phyloP scores from a whole-genome alignment of 1,284 basidiomycete genomes.

The Cryptococcus sp. region DNA sequence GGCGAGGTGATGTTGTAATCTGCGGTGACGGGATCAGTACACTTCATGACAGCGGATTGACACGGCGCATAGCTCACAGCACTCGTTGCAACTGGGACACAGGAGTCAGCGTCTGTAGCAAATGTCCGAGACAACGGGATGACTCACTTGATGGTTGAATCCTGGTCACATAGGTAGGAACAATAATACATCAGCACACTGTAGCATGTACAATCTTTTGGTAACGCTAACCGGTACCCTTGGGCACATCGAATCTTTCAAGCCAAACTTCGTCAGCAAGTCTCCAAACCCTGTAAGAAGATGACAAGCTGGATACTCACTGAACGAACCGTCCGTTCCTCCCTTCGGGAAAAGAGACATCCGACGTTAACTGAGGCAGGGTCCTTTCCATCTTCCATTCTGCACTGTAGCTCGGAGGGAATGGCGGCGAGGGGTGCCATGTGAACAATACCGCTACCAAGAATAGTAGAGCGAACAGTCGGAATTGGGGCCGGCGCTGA shows the following conservation, averaged over 20 bases:
- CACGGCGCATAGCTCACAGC: constrained; percentile 17
- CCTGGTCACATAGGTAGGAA: constrained; percentile 14
- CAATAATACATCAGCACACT: too few relatives aligned
- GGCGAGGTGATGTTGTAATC: constrained; percentile 50
- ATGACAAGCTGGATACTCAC: constrained; percentile 25
- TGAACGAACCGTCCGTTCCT: constrained; percentile 39
- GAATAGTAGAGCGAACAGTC: constrained; percentile 8
- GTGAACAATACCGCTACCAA: constrained; percentile 16
- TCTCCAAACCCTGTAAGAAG: too few relatives aligned
- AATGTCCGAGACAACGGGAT: background rate
- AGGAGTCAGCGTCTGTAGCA: constrained; percentile 13
- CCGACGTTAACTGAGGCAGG: constrained; percentile 25
- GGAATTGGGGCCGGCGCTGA: constrained; percentile 14
- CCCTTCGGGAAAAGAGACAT: constrained; percentile 29
- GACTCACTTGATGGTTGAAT: constrained; percentile 38
- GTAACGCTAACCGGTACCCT: constrained; percentile 30
- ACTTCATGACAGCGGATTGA: background rate
- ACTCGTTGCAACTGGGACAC: constrained; percentile 29
- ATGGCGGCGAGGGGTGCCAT: constrained; percentile 34
- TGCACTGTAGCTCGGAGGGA: constrained; percentile 41
- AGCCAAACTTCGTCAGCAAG: background rate
- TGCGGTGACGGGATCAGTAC: constrained; percentile 10
- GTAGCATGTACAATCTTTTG: background rate
- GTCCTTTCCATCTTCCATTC: constrained; percentile 33
- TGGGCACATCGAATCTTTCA: constrained; percentile 47